Evolutionary conservation across 495 filamentous ascomycete genomes (phyloP), one percentile per base, ranked within the genome.

Genomic region (Neurospora sp.): DNA sequence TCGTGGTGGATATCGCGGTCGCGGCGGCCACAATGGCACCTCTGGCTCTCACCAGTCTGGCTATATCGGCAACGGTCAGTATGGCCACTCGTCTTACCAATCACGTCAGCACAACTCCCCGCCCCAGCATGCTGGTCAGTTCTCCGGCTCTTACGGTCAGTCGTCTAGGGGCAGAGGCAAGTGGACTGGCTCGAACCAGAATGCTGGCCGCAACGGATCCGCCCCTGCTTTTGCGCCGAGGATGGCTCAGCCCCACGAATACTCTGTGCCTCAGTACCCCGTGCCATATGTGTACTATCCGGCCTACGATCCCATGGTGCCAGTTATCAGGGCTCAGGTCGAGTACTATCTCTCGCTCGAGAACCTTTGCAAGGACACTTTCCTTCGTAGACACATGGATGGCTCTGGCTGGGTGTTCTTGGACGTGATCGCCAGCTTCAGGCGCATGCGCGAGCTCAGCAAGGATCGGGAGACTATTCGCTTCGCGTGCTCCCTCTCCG

Each of bases 291-390:
- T 75, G 42, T 74, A 73, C 27, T 48, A 69, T 31, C 72, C 70
- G 9, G 35, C 70, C 37, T 75, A 70, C 61, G 79, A 82, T 40
- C 41, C 72, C 3, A 38, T 79, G 39, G 46, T 79, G n/a, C 46
- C 69, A 5, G 72, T 80, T 7, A 72, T 79, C 66, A 78, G 68
- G 69, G 85, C 88, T 78, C 94, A 98, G 81, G 83, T 98, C 82
- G 92, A 96, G 76, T 98, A 98, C 82, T 99, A 98, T 81, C 96
- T 99, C 83, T 98, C 94, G 0, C 87, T 97, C 10, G 94, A 98
- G 75, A 98, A 98, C 80, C 88, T 98, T 71, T 95, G 93, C 88
- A 98, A 97, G 82, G 96, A 99, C 77, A 87, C 91, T 76, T 98
- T 89, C 81, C 87, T 99, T 39, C 90, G 96, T 40, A 89, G 89